Evolutionary conservation across 2,329 filamentous ascomycete species (phyloP), one percentile per base, ranked within the genome.

Genomic region (Fonsecaea multimorphosa): DNA sequence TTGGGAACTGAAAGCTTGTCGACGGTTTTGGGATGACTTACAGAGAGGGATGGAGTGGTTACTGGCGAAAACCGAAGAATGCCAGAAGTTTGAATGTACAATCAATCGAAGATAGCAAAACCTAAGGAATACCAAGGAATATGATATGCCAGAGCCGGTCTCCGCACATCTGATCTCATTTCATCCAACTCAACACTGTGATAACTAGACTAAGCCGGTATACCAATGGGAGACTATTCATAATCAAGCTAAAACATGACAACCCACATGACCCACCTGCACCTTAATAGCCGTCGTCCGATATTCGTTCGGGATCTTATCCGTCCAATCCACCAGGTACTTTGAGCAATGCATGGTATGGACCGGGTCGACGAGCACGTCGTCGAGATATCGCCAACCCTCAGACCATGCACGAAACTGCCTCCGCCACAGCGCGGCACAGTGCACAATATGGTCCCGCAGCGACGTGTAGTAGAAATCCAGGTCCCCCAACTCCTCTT

Each of bases 401-500:
- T 56, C 53, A 2, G 53, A 34, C 31, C 29, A 56, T 1, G 53
- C 53, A 24, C 53, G 53, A 19, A 56, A 56, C 31, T 56, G 53
- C 5, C 53, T 36, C 53, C 53, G 9, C 53, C 53, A 56, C 2
- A 56, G 53, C 32, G 53, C 53, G 12, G 53, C 53, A 38, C 53
- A 56, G 53, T 56, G 53, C 5, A 56, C 53, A 11, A 56, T 56
- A n/a, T 56, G 53, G 29, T 56, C 53, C 31, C 53, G 53, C 22
- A 56, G 53, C 19, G 53, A 56, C 14, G 53, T 56, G 53, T 56
- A 56, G 53, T 56, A 56, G 32, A 56, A 56, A 24, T 56, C 53
- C 29, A 22, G 53, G 31, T 56, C 53, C 0, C 53, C 53, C 16
- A 56, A 19, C 16, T 56, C 53, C 16, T 56, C 32, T n/a, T 56